Base-by-base conservation (phyloP, 768 basidiomycete species). In the Podaxis sp. region DNA sequence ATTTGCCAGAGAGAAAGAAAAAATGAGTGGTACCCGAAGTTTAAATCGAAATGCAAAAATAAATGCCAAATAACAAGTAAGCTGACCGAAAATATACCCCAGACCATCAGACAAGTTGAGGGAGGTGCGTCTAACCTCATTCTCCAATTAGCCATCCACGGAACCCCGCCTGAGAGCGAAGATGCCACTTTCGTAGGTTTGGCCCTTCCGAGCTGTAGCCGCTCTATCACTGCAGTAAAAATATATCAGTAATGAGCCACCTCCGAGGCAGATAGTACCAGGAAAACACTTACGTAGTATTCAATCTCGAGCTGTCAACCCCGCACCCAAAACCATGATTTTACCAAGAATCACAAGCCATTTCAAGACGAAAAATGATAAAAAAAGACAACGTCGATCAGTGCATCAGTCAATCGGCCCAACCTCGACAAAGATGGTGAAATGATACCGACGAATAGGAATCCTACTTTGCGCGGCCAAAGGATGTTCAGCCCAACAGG, bases 401-500 rank as follows among this genome's bases (percentile, higher is more conserved):
- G 6, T 33, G 33, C 27, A 65, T 55, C 56, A 64, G 61, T 66
- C 24, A 64, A 37, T 33, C 17, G 22, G 51, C 47, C 43, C 33
- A 15, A 55, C n/a, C 43, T 62, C 46, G 55, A 56, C 61, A 37
- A n/a, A 56, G 56, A 57, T 37, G 38, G 64, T 47, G 47, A 47
- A 59, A 27, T 27, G 8, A 25, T 53, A 90, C 96, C 75, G 72
- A 98, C 96, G 76, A 91, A 99, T 67, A 98, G 80, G 73, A 96
- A 95, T 0, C 91, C 97, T 59, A 91, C 89, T 69, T 84, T 82
- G 51, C 85, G 78, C 1, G 97, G 97, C 85, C 90, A 93, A 15
- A 95, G 77, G 46, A 98, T 84, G 66, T 94, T 91, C 67, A 99
- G 75, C 0, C 97, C 97, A 7, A 80, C 86, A 0, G 92, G 90